Percentiles rank a stretch among this genome's conserved stretches.
Evolutionary conservation across 371 early-diverging fungal genomes (phyloP).

Genomic region (Mucor piriformis): DNA sequence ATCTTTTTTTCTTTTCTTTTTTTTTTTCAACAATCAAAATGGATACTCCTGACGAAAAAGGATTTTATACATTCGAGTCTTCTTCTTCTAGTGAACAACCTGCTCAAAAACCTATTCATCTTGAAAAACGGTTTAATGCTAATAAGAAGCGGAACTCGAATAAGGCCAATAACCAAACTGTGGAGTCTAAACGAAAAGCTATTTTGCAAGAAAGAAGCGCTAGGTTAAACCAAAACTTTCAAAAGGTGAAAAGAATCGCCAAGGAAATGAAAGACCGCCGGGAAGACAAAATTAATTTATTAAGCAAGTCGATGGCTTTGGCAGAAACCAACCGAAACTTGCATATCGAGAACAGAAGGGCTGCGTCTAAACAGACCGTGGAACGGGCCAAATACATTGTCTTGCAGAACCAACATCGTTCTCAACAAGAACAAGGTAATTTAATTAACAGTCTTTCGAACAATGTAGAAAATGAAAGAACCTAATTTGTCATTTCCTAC

Average conservation of each 20-base stretch:
- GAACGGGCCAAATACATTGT: constrained; percentile 48
- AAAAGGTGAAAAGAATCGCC: constrained; percentile 34
- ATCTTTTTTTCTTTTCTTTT: neutral
- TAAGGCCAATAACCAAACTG: constrained; percentile 21
- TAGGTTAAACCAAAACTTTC: constrained; percentile 32
- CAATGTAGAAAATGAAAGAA: constrained; percentile 17
- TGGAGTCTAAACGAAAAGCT: constrained; percentile 39
- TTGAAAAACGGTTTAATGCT: constrained; percentile 33
- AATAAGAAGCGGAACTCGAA: constrained; percentile 23
- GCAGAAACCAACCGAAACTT: constrained; percentile 44
- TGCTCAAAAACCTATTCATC: constrained; percentile 32
- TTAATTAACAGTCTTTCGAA: neutral
- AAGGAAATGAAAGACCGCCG: constrained; percentile 31
- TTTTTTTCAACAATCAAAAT: neutral
- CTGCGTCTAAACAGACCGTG: constrained; percentile 39
- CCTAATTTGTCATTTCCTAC: constrained; percentile 8
- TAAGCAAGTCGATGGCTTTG: constrained; percentile 35
- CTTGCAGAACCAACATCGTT: constrained; percentile 33
- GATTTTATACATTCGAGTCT: constrained; percentile 13
- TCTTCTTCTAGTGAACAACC: neutral
- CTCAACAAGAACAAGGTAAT: constrained; percentile 32
- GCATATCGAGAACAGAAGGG: constrained; percentile 42
- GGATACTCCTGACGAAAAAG: constrained; percentile 6
- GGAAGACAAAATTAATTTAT: constrained; percentile 25
- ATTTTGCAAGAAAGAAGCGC: constrained; percentile 34